These are phyloP conservation scores for Stylosanthes scabra DNA, from an alignment of 331 rosid species.

Conservation along the genomic window DNA sequence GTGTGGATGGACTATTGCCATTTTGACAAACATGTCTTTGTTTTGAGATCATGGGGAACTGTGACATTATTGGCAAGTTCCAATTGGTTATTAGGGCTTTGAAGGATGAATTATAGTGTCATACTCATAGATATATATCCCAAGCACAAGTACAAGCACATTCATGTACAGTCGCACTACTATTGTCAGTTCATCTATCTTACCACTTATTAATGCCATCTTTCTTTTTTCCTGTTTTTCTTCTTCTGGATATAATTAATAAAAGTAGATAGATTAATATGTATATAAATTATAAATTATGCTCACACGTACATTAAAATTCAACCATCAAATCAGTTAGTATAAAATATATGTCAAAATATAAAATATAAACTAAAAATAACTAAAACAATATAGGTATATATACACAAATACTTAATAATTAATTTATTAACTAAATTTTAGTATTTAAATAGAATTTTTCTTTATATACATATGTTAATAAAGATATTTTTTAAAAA, in stretches of 20 bases:
- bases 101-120: conserved; percentile 30
- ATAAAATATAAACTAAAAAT: too few relatives aligned
- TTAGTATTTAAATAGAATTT: too few relatives aligned
- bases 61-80: conserved; percentile 37
- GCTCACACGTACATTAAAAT: too few relatives aligned
- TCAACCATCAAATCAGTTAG: too few relatives aligned
- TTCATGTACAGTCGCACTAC: conserved; percentile 41
- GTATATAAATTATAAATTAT: too few relatives aligned
- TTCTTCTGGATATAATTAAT: neutral
- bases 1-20: conserved; percentile 61
- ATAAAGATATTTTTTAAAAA: too few relatives aligned
- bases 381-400: too few relatives aligned
- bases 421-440: too few relatives aligned
- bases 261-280: conserved; percentile 22
- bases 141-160: conserved; percentile 61
- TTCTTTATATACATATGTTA: too few relatives aligned
- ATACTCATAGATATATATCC: conserved; percentile 24
- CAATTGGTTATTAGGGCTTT: conserved; percentile 66
- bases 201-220: neutral
- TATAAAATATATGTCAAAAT: too few relatives aligned
- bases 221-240: neutral
- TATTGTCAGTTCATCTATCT: neutral
- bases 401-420: too few relatives aligned
- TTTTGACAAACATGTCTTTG: conserved; percentile 39
- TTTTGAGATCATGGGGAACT: conserved; percentile 33